These are phyloP conservation scores for Dorcoceras hygrometricum DNA, from an alignment of 257 asterid species.

Conservation along the genomic window DNA sequence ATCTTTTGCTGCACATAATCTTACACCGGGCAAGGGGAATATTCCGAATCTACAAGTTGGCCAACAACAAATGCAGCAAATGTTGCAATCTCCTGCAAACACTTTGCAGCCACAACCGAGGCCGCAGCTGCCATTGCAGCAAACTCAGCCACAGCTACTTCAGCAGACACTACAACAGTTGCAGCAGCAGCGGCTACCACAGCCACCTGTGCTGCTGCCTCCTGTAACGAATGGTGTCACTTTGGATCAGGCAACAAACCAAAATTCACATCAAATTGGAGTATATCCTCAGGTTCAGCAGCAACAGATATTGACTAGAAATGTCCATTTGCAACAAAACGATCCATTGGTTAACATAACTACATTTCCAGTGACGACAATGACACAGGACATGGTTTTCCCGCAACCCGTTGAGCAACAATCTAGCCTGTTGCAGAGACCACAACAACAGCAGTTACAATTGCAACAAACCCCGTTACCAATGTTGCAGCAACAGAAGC, in stretches of 20 bases:
- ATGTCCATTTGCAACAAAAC: constrained; percentile 41
- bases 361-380: constrained; percentile 49
- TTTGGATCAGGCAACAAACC: constrained; percentile 40
- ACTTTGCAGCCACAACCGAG: constrained; percentile 42
- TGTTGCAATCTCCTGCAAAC: constrained; percentile 40
- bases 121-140: constrained; percentile 33
- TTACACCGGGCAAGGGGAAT: constrained; percentile 56
- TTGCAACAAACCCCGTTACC: constrained; percentile 48
- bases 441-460: constrained; percentile 59
- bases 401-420: constrained; percentile 64
- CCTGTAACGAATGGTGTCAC: constrained; percentile 34
- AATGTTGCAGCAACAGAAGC: constrained; percentile 56
- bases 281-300: constrained; percentile 61
- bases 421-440: constrained; percentile 44
- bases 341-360: constrained; percentile 34
- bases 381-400: constrained; percentile 55
- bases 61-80: constrained; percentile 59
- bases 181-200: constrained; percentile 39
- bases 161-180: constrained; percentile 33
- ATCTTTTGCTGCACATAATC: constrained; percentile 40
- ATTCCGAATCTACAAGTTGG: constrained; percentile 46
- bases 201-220: constrained; percentile 33
- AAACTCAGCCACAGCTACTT: constrained; percentile 23
- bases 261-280: constrained; percentile 47
- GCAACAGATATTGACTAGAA: constrained; percentile 47